phyloP scores from a whole-genome alignment of 208 protist species.

The Leishmania tarentolae region DNA sequence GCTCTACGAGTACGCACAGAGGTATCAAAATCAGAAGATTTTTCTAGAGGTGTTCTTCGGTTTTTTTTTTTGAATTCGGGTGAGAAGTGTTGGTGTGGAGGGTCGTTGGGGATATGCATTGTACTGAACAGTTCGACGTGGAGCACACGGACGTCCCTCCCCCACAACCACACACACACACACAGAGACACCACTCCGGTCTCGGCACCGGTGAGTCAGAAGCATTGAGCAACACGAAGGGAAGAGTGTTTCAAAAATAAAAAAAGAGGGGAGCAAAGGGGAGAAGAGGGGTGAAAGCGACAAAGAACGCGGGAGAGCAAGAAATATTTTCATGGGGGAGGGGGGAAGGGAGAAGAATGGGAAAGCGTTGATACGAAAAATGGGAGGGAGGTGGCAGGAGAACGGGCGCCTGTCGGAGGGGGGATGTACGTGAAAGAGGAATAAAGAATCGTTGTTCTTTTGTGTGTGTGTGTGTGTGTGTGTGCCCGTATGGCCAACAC shows the following conservation, averaged over 20 bases:
- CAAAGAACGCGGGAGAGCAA: background rate
- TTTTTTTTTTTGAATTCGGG: background rate
- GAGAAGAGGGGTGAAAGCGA: background rate
- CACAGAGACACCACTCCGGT: background rate
- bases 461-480: too few species aligned
- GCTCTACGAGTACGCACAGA: background rate
- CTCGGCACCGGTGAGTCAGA: background rate
- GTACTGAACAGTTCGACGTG: background rate
- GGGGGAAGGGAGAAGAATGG: background rate
- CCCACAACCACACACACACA: background rate
- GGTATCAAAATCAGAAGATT: background rate
- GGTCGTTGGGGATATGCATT: background rate
- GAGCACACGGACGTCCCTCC: background rate
- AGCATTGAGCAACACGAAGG: background rate
- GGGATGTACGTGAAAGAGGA: background rate
- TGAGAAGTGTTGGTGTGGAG: background rate
- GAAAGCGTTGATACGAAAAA: background rate
- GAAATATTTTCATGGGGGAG: background rate
- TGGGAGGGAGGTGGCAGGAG: background rate
- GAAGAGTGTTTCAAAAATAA: background rate
- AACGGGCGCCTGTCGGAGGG: background rate
- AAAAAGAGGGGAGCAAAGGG: background rate
- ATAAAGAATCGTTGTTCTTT: background rate
- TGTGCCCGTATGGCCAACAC: too few species aligned
- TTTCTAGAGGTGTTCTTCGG: background rate